Base-by-base conservation (phyloP, 345 rosid genomes). In the Gynandropsis gynandra region DNA sequence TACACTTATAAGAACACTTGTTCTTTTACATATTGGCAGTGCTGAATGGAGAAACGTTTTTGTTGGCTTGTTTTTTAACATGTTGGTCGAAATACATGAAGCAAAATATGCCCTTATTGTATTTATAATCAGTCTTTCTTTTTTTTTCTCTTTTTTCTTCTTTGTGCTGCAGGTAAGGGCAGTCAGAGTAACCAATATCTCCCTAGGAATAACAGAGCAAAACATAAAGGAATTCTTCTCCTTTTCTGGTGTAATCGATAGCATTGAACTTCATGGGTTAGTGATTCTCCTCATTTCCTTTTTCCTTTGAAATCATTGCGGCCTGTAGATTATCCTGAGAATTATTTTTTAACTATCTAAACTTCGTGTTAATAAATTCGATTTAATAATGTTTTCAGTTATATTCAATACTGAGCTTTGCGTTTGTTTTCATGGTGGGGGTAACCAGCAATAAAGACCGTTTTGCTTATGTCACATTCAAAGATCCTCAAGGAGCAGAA, bases 151-250 rank as follows among this genome's bases (percentile, higher is more conserved):
- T 33, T 16, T 8, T 54, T 16, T 8, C n/a, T n/a, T 36, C 17
- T 15, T 57, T 39, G 5, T 40, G 53, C 5, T 24, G 29, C 75
- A 84, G 88, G 49, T 68, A 56, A 79, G 70, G 69, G 73, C 96
- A 6, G 82, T 90, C 37, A 90, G 81, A 74, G 87, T 87, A 20
- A 58, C 77, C 54, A 87, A 82, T 61, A 79, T 87, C 60, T 84
- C 98, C 13, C 54, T 77, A 14, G 72, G 80, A 65, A 89, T 89
- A 47, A 63, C 79, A 10, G 83, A 90, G 65, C 74, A 70, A 41
- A 89, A 87, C 53, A 72, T 90, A 42, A 87, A 74, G 75, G 98
- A 90, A 72, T 90, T 90, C 67, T 90, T 86, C 62, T 90, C 96
- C 35, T 86, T 84, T 61, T 83, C 96, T 41, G 98, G 98, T 56